Evolutionary conservation across 2,329 filamentous ascomycete species (phyloP).

Genomic region (Penicillium sp.): DNA sequence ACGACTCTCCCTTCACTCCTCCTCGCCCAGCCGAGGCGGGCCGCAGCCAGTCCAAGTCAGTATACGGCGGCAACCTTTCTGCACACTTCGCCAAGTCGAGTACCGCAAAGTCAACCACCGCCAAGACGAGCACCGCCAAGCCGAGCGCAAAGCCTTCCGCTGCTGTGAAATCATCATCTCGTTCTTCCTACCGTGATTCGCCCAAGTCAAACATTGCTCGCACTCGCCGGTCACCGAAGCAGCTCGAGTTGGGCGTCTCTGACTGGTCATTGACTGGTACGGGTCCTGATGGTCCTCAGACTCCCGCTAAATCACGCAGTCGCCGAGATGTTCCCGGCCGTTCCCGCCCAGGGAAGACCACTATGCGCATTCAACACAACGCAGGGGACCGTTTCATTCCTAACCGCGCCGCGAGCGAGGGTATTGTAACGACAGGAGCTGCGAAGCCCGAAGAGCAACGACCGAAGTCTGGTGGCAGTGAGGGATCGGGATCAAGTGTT

Average conservation of each 20-base stretch:
- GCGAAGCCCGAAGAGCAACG: constrained; percentile 79
- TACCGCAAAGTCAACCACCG: neutral
- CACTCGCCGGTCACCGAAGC: constrained; percentile 68
- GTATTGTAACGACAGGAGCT: constrained; percentile 72
- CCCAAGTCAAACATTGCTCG: constrained; percentile 88
- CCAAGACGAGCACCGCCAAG: constrained; percentile 6
- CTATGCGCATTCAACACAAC: constrained; percentile 62
- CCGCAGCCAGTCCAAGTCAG: constrained; percentile 59
- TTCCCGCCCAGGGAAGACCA: constrained; percentile 61
- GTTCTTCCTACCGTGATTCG: constrained; percentile 68
- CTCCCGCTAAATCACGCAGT: constrained; percentile 56
- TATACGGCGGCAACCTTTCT: constrained; percentile 74
- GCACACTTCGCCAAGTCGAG: constrained; percentile 51
- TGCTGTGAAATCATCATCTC: constrained; percentile 35
- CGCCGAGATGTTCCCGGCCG: constrained; percentile 51
- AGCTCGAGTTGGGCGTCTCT: constrained; percentile 84
- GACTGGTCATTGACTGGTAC: constrained; percentile 89
- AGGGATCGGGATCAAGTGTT: constrained; percentile 71
- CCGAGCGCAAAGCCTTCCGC: constrained; percentile 30
- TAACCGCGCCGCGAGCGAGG: constrained; percentile 84
- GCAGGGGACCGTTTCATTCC: constrained; percentile 91
- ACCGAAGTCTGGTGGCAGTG: constrained; percentile 64
- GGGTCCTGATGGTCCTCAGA: constrained; percentile 53
- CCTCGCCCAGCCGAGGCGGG: constrained; percentile 54
- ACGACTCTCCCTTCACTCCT: constrained; percentile 68